Conservation (phyloP, 495 filamentous ascomycete species). For the Cercophora newfieldiana region DNA sequence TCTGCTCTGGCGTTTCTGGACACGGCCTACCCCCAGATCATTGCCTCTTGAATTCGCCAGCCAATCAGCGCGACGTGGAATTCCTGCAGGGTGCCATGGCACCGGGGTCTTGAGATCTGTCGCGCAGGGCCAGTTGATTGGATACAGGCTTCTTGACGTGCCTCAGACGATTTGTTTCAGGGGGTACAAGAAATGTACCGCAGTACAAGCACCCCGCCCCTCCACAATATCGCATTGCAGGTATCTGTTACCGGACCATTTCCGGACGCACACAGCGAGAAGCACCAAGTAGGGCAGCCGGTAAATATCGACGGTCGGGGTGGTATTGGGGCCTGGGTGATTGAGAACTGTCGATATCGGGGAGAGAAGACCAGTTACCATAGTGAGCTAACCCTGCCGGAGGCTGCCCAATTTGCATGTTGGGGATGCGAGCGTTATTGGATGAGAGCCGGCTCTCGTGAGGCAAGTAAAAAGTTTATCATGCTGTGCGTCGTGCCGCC, state of each 20-base stretch:
- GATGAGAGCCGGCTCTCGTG: slow-evolving; percentile 1
- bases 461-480: not conserved
- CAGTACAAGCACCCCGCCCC: slow-evolving; percentile 22
- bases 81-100: slow-evolving; percentile 30
- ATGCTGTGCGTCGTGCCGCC: slow-evolving; percentile 9
- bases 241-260: slow-evolving; percentile 16
- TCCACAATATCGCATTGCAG: slow-evolving; percentile 12
- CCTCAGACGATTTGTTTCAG: slow-evolving; percentile 32
- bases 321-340: slow-evolving; percentile 7
- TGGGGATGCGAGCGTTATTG: slow-evolving; percentile 3
- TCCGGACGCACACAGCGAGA: slow-evolving; percentile 5
- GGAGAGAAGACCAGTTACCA: not conserved
- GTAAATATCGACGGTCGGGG: slow-evolving; percentile 11
- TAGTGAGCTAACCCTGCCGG: not conserved
- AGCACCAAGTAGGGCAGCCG: slow-evolving; percentile 14
- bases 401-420: slow-evolving; percentile 9
- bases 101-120: slow-evolving; percentile 29
- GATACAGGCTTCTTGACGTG: slow-evolving; percentile 26
- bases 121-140: slow-evolving; percentile 23
- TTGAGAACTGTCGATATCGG: not conserved
- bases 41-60: slow-evolving; percentile 8
- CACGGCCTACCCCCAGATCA: slow-evolving; percentile 19
- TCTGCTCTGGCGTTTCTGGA: slow-evolving; percentile 27
- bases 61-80: slow-evolving; percentile 24
- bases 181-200: slow-evolving; percentile 16